Evolutionary conservation across 441 rosid species (phyloP).

Genomic region (Populus trichocarpa): DNA sequence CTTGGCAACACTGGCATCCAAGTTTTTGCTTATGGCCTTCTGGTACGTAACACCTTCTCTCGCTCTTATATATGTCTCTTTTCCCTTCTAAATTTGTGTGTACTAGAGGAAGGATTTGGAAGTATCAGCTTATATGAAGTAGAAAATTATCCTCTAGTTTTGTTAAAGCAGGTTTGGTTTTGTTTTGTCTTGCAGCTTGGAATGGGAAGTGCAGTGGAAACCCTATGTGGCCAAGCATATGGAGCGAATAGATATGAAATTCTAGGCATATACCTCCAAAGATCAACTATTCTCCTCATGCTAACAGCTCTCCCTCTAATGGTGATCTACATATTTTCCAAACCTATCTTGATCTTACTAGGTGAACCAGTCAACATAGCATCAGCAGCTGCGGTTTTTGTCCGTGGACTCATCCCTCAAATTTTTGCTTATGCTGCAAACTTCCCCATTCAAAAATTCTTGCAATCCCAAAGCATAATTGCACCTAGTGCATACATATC

Average conservation of each 20-base stretch:
- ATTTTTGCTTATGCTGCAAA: conserved; percentile 50
- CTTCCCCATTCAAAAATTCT: conserved; percentile 55
- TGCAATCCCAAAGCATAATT: conserved; percentile 48
- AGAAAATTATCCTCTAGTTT: neutral
- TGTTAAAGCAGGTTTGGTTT: neutral
- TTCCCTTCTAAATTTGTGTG: neutral
- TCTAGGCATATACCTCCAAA: conserved; percentile 70
- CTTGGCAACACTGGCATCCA: conserved; percentile 39
- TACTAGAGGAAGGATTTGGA: no score
- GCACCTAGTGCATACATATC: conserved; percentile 51
- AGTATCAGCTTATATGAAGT: neutral
- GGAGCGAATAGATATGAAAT: conserved; percentile 59
- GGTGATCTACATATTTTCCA: conserved; percentile 37
- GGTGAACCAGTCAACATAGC: conserved; percentile 41
- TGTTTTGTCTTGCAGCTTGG: conserved; percentile 47
- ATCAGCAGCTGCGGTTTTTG: conserved; percentile 34
- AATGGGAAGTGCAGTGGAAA: conserved; percentile 90
- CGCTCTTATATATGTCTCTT: neutral
- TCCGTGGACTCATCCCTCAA: conserved; percentile 48
- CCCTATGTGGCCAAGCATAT: conserved; percentile 78
- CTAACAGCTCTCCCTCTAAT: conserved; percentile 44
- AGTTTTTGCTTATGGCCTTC: conserved; percentile 48
- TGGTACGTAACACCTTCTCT: conserved; percentile 45
- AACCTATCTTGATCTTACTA: conserved; percentile 32
- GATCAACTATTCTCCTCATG: conserved; percentile 51